Conservation (phyloP, 2,329 filamentous ascomycete genomes). For the Curvularia spicifera region DNA sequence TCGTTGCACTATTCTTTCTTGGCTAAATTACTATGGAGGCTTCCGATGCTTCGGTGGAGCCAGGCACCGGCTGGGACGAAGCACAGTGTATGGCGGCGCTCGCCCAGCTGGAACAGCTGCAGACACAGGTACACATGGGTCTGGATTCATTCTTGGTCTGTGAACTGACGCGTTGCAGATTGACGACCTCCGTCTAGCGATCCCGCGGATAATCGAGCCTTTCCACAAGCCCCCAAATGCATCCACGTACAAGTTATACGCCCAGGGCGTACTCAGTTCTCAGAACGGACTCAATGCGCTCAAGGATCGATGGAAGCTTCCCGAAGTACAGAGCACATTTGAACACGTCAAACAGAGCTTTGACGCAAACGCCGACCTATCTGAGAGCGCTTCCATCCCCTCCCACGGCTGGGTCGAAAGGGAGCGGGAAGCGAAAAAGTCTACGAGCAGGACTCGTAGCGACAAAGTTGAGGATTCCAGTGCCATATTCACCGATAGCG, state of each 20-base stretch:
- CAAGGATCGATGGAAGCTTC: slow-evolving; percentile 46
- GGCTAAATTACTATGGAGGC: slow-evolving; percentile 24
- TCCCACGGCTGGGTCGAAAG: slow-evolving; percentile 51
- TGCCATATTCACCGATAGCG: slow-evolving; percentile 26
- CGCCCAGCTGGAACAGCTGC: slow-evolving; percentile 53
- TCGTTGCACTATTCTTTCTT: not conserved
- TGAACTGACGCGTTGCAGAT: slow-evolving; percentile 42
- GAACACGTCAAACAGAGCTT: slow-evolving; percentile 47
- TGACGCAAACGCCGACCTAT: slow-evolving; percentile 47
- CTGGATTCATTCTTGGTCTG: not conserved
- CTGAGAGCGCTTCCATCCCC: slow-evolving; percentile 40
- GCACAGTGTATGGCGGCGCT: slow-evolving; percentile 52
- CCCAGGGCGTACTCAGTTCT: slow-evolving; percentile 46
- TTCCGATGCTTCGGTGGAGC: slow-evolving; percentile 21
- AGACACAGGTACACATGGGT: slow-evolving; percentile 48
- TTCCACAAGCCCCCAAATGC: slow-evolving; percentile 41
- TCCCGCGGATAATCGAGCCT: slow-evolving; percentile 53
- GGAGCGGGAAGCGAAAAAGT: slow-evolving; percentile 31
- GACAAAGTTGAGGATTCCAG: slow-evolving; percentile 18
- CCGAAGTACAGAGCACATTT: slow-evolving; percentile 47
- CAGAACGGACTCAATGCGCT: slow-evolving; percentile 49
- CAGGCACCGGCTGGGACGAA: slow-evolving; percentile 47
- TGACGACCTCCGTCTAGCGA: slow-evolving; percentile 51
- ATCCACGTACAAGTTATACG: slow-evolving; percentile 49
- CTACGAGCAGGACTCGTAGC: slow-evolving; percentile 15